Percentiles rank a stretch among this genome's conserved stretches.
phyloP scores from a whole-genome alignment of 2,329 filamentous ascomycete species.

The Cercospora canescens region DNA sequence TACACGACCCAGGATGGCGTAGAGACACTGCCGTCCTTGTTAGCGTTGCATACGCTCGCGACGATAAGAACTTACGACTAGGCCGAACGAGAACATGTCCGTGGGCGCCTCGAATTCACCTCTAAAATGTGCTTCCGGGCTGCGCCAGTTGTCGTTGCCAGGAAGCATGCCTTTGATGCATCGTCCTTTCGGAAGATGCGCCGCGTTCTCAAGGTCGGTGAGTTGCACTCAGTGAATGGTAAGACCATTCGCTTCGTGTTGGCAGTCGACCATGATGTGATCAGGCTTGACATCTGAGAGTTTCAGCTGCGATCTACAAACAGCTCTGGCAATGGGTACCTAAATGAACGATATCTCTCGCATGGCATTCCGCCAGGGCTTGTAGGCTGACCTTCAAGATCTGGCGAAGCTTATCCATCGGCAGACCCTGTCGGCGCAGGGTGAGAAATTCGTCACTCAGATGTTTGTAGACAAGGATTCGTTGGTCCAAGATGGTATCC shows the following conservation, averaged over 20 bases:
- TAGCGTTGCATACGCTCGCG: not conserved
- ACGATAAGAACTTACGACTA: conserved; percentile 18
- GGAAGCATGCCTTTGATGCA: conserved; percentile 34
- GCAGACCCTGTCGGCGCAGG: not conserved
- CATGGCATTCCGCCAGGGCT: not conserved
- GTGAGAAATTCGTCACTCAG: not conserved
- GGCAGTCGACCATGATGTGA: conserved; percentile 32
- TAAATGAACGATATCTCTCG: not conserved
- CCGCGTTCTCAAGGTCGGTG: conserved; percentile 37
- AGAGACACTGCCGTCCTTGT: conserved; percentile 8
- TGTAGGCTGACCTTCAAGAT: not conserved
- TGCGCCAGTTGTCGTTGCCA: conserved; percentile 37
- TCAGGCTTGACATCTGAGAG: conserved; percentile 34
- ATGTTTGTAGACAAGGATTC: not conserved
- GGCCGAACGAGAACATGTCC: conserved; percentile 35
- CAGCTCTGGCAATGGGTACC: not conserved
- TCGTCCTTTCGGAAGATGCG: conserved; percentile 35
- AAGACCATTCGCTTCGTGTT: conserved; percentile 16
- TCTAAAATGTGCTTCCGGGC: conserved; percentile 34
- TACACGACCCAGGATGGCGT: conserved; percentile 26
- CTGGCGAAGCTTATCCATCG: not conserved
- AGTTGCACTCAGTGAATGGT: conserved; percentile 30
- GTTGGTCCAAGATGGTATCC: not conserved
- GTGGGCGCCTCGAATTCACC: conserved; percentile 33
- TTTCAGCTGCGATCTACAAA: not conserved